These are phyloP conservation scores for Urtica urens DNA, from an alignment of 306 rosid species.

Conservation along the genomic window DNA sequence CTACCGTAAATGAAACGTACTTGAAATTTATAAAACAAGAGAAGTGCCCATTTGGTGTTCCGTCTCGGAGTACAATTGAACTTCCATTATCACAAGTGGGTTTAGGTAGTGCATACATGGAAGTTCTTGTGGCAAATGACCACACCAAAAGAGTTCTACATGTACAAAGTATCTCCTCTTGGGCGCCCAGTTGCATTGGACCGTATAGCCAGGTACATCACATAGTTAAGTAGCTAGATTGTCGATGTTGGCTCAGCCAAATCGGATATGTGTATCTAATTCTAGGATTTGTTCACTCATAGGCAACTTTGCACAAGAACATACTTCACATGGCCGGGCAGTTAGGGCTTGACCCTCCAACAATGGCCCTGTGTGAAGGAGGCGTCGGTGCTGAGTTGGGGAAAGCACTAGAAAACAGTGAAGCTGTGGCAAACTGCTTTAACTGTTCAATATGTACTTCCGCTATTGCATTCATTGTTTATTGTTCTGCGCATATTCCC, in stretches of 20 bases:
- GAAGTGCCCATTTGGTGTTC: slow-evolving; percentile 81
- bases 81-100: slow-evolving; percentile 57
- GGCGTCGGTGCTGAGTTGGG: slow-evolving; percentile 54
- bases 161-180: slow-evolving; percentile 83
- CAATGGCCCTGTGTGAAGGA: slow-evolving; percentile 69
- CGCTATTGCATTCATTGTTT: slow-evolving; percentile 45
- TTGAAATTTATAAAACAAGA: slow-evolving; percentile 68
- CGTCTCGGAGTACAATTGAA: slow-evolving; percentile 94
- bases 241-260: background rate
- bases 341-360: slow-evolving; percentile 86
- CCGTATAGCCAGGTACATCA: slow-evolving; percentile 93
- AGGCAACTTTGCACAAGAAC: slow-evolving; percentile 84
- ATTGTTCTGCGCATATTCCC: slow-evolving; percentile 53
- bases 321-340: slow-evolving; percentile 99
- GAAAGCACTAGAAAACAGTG: slow-evolving; percentile 79
- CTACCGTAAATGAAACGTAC: slow-evolving; percentile 70
- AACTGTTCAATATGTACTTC: slow-evolving; percentile 64
- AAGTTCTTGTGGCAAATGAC: slow-evolving; percentile 67
- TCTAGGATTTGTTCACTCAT: slow-evolving; percentile 16
- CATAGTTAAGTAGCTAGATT: slow-evolving; percentile 3
- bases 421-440: slow-evolving; percentile 79
- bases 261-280: background rate
- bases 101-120: slow-evolving; percentile 62
- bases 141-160: slow-evolving; percentile 77
- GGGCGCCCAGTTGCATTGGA: slow-evolving; percentile 99